Evolutionary conservation across 129 eudicot species (phyloP), one percentile per base, ranked within the genome.

Genomic region (Lactuca saligna): DNA sequence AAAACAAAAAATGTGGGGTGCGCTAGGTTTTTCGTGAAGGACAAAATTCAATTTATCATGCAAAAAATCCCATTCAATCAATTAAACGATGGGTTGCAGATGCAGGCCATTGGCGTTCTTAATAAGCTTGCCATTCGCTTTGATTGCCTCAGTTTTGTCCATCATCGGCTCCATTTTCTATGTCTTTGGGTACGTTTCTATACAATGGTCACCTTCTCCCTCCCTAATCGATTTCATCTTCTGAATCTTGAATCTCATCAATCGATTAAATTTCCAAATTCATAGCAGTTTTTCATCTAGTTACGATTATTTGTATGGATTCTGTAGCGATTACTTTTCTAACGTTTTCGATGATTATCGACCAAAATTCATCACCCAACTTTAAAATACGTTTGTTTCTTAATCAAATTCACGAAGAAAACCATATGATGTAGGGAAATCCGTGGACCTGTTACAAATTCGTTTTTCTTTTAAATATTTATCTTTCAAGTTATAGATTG

Each of bases 91-190:
- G 83, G 69, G 42, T 48, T 84, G 86, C 80, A 78, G 80, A 38
- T 84, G 86, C 80, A 78, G 82, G 79, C 89, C 89, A 48, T 65
- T 84, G 72, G 89, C 79, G 14, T 84, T 81, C 69, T 70, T 84
- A 54, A 53, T 84, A 41, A 77, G 83, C 72, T 67, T 84, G 71
- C 89, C 89, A 3, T 84, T 84, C 73, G 89, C 89, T 39, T 57
- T 84, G 31, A 2, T 79, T 57, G 79, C 82, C 5, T 61, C 78
- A 55, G 66, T 78, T 16, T 50, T 84, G 10, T 78, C 89, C 25
- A 63, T 81, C 74, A 41, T 82, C 32, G 86, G 82, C 8, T 74
- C 74, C 56, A 14, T 81, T 25, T 50, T 84, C 55, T 84, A 82
- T 80, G 48, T 78, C 35, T 35, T 84, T 44, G 89, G 89, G 89